phyloP scores from a whole-genome alignment of 768 basidiomycete species.

The Ramaria sp. region DNA sequence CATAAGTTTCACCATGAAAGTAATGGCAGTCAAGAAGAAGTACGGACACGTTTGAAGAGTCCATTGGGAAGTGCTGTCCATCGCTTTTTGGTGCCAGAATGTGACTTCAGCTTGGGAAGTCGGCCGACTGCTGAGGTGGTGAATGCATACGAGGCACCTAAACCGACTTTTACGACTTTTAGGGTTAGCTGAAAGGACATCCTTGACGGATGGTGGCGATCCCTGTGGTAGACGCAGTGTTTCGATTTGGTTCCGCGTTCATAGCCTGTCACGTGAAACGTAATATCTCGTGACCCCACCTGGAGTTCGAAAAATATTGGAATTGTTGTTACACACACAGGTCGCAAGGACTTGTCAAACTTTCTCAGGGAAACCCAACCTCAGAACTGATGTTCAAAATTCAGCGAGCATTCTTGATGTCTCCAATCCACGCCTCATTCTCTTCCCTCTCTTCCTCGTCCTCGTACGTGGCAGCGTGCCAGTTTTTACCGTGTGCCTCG shows the following conservation, averaged over 20 bases:
- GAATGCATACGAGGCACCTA: constrained; percentile 24
- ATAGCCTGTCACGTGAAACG: no score
- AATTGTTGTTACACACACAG: no score
- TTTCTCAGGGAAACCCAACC: no score
- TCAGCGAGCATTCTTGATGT: not conserved
- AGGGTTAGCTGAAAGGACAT: no score
- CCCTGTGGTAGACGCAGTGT: no score
- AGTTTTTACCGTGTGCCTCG: not conserved
- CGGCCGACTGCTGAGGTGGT: constrained; percentile 44
- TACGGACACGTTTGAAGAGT: constrained; percentile 62
- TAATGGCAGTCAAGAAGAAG: not conserved
- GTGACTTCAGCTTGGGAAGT: constrained; percentile 72
- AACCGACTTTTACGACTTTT: not conserved
- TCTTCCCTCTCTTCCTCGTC: not conserved
- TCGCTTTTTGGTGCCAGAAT: constrained; percentile 73
- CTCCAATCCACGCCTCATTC: not conserved
- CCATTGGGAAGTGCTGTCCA: constrained; percentile 64
- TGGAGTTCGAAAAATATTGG: no score
- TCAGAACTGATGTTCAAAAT: not conserved
- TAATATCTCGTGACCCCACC: no score
- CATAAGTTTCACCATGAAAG: not conserved
- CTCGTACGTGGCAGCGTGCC: not conserved
- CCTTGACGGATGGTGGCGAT: no score
- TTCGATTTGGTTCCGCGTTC: not conserved
- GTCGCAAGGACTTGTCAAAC: no score